Base-by-base conservation (phyloP, 2,329 filamentous ascomycete species). In the Daldinia eschscholtzii region DNA sequence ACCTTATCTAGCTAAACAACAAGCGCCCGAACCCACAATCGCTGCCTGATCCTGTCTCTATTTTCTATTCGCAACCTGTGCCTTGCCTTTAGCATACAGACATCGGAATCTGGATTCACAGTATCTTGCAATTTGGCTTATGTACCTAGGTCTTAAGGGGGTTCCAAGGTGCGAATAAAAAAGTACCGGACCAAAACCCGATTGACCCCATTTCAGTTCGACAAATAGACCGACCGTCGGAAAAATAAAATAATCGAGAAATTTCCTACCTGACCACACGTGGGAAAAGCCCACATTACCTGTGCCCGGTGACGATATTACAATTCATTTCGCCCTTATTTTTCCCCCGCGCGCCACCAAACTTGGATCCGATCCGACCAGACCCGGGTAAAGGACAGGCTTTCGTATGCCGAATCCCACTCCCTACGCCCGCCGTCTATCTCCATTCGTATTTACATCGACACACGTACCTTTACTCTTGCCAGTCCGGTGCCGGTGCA, bases 401-500 rank as follows among this genome's bases (percentile, higher is more conserved):
- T 63, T 18, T 70, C 62, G 59, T 66, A 67, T 72, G 70, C 61
- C 62, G 59, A 61, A 68, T 61, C 53, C n/a, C 41, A 61, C 50
- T 12, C n/a, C 48, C 33, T 64, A 39, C 52, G 55, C 50, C 50
- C 50, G 20, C 23, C n/a, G 20, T 48, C 48, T 52, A 62, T 61
- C n/a, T 48, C 15, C 33, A 46, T 12, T 52, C 15, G n/a, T 26
- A 52, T 33, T 57, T 37, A 52, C 35, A 26, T 18, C 41, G 15
- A 23, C 23, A 58, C 55, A 10, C 37, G n/a, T 58, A 33, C 37
- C 59, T 58, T 42, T 52, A 58, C 20, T 59, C 55, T 53, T 55
- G 6, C 37, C 42, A 41, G 55, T 68, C 65, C 67, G 41, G 71
- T 71, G 64, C 56, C 66, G 68, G 69, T 72, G 50, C 55, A 69